Conservation (phyloP, 768 basidiomycete species). For the Termitomyces sp. region DNA sequence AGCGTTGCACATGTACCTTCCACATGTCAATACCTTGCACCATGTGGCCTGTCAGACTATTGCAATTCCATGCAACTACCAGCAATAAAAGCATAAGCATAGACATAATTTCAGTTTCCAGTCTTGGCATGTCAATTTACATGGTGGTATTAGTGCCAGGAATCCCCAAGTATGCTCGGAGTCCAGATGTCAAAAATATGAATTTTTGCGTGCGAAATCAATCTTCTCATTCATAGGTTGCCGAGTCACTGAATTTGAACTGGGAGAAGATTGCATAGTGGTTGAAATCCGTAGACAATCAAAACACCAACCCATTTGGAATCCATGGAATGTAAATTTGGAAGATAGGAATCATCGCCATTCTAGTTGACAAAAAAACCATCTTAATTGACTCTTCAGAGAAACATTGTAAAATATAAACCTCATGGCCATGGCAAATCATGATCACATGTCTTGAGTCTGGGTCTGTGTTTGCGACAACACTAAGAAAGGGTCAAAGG, state of each 20-base stretch:
- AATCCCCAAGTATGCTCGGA: neutral
- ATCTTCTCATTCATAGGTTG: too few relatives aligned
- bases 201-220: neutral
- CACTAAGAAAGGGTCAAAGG: neutral
- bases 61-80: neutral
- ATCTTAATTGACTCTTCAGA: too few relatives aligned
- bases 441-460: neutral
- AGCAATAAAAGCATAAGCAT: neutral
- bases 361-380: too few relatives aligned
- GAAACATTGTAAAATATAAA: neutral
- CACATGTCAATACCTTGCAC: neutral
- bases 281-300: neutral
- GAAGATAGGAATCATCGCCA: neutral
- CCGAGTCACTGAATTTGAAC: neutral
- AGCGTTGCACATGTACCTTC: neutral
- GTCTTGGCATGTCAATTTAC: neutral
- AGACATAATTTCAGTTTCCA: neutral
- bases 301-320: neutral
- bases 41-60: neutral
- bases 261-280: neutral
- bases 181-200: neutral
- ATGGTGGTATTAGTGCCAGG: neutral
- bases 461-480: neutral
- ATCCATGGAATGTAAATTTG: neutral
- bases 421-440: neutral